phyloP scores from a whole-genome alignment of 495 filamentous ascomycete genomes.

The Clohesyomyces aquaticus region DNA sequence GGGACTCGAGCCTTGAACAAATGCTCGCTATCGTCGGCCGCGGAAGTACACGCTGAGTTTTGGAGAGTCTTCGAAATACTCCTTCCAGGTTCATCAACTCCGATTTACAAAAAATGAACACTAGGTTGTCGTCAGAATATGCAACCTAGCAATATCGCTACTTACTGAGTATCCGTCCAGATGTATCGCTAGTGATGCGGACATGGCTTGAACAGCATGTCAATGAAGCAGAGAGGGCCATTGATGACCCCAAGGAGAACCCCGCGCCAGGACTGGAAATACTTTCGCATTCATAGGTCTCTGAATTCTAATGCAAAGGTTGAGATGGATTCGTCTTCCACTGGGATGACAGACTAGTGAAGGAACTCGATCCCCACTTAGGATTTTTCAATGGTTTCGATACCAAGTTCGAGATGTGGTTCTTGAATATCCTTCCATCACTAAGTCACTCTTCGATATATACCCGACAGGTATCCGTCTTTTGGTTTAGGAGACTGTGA shows the following conservation, averaged over 20 bases:
- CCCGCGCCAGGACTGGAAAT: neutral
- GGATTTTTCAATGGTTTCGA: too few species aligned
- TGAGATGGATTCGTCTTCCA: neutral
- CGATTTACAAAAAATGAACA: neutral
- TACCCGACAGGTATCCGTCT: too few species aligned
- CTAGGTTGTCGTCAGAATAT: neutral
- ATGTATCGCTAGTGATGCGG: neutral
- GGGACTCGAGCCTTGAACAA: neutral
- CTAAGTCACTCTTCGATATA: too few species aligned
- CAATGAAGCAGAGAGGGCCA: neutral
- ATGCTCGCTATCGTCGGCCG: neutral
- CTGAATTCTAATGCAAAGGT: neutral
- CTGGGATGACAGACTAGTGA: neutral
- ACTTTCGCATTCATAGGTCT: too few species aligned
- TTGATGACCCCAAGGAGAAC: neutral
- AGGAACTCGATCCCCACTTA: too few species aligned
- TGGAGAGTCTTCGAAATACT: neutral
- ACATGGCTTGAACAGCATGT: neutral
- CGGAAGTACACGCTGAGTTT: neutral
- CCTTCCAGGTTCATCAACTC: neutral
- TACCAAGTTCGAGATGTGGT: too few species aligned
- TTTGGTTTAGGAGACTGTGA: too few species aligned
- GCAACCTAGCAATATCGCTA: neutral
- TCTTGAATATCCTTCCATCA: too few species aligned
- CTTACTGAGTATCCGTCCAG: neutral